Conservation (phyloP, 2,329 filamentous ascomycete species). For the Ceratocystis cubensis region DNA sequence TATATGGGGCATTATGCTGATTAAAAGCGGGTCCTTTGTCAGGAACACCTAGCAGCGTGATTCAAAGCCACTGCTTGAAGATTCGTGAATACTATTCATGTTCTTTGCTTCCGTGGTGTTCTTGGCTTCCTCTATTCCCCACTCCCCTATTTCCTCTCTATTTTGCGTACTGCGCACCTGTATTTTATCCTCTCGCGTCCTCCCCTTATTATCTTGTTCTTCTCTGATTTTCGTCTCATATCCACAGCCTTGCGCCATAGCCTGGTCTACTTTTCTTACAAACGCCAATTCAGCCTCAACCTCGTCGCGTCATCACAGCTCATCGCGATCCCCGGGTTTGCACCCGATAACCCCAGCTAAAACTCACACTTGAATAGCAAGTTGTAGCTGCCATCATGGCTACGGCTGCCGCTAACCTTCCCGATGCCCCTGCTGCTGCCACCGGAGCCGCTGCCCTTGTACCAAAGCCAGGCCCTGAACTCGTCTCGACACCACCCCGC, state of each 20-base stretch:
- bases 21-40: background rate
- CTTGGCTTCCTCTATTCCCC: too few relatives aligned
- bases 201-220: background rate
- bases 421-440: background rate
- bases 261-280: background rate
- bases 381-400: conserved; percentile 1
- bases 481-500: background rate
- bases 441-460: background rate
- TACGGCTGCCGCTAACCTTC: conserved; percentile 9
- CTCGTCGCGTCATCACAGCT: background rate
- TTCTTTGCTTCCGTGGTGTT: background rate
- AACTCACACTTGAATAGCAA: background rate
- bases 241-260: conserved; percentile 11
- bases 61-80: background rate
- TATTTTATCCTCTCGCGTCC: background rate
- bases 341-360: background rate
- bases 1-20: background rate
- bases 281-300: background rate
- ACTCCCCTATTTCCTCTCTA: too few relatives aligned
- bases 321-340: background rate
- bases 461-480: background rate
- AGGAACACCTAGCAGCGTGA: background rate
- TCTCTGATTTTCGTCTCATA: background rate
- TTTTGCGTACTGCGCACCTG: background rate
- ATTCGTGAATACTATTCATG: background rate